These are phyloP conservation scores for Pythium utonaiense DNA, from an alignment of 352 stramenopile species.

Conservation along the genomic window DNA sequence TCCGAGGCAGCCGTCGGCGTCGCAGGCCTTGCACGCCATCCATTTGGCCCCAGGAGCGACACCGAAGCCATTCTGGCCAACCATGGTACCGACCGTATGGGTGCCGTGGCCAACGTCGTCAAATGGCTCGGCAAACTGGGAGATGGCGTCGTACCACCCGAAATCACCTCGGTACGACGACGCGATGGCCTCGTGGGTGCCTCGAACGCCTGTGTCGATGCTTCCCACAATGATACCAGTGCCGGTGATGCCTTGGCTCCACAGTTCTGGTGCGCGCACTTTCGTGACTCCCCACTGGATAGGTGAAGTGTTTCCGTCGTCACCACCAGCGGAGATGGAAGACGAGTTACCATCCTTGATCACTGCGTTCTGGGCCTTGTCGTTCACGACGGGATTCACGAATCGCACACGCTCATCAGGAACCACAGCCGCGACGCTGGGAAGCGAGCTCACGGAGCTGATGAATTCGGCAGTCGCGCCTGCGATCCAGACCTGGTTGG, in stretches of 20 bases:
- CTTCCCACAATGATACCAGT: slow-evolving; percentile 25
- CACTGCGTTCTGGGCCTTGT: slow-evolving; percentile 5
- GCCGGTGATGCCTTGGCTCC: slow-evolving; percentile 22
- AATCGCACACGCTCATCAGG: slow-evolving; percentile 13
- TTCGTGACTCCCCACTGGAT: slow-evolving; percentile 26
- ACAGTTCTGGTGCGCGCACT: slow-evolving; percentile 20
- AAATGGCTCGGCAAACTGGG: slow-evolving; percentile 15
- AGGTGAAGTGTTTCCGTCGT: slow-evolving; percentile 2
- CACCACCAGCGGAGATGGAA: background rate
- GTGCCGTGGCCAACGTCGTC: slow-evolving; percentile 35
- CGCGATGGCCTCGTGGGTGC: slow-evolving; percentile 21
- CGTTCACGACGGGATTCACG: slow-evolving; percentile 6
- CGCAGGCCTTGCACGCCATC: slow-evolving; percentile 31
- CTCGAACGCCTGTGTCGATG: slow-evolving; percentile 35
- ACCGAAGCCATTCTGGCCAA: slow-evolving; percentile 24
- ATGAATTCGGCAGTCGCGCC: slow-evolving; percentile 13
- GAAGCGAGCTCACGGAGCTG: slow-evolving; percentile 9
- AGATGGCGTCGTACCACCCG: slow-evolving; percentile 29
- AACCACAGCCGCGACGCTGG: slow-evolving; percentile 6
- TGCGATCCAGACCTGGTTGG: slow-evolving; percentile 24
- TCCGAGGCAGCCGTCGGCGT: slow-evolving; percentile 10
- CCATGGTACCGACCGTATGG: slow-evolving; percentile 32
- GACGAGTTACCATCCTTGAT: slow-evolving; percentile 6
- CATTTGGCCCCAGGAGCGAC: slow-evolving; percentile 27
- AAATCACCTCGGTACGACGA: slow-evolving; percentile 11